Evolutionary conservation across 2,329 filamentous ascomycete genomes (phyloP), one percentile per base, ranked within the genome.

Genomic region (Sporothrix dimorphospora): DNA sequence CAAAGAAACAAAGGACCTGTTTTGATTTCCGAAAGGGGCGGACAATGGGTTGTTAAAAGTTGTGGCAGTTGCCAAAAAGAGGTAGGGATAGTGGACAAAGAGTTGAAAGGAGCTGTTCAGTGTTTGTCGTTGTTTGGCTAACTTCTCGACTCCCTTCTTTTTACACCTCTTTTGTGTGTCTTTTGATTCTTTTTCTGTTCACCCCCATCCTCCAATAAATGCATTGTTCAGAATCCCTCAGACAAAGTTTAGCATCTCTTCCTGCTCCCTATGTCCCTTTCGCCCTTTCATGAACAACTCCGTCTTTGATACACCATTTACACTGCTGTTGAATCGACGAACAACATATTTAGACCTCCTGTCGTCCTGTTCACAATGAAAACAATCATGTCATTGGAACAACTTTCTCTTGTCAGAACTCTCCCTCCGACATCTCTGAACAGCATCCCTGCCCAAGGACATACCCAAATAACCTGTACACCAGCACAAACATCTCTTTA

Each of bases 341-440:
- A 45, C 38, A 65, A 27, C 34, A 65, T 65, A 65, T 65, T 45
- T 65, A 65, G 21, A 45, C 30, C 21, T 27, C 38, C 21, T 45
- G 59, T 11, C 38, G 59, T 24, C 38, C 59, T 45, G 59, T 65
- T 65, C 59, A 45, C 6, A 21, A 7, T 65, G 14, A 16, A 65
- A 27, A 8, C 9, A 16, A 45, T 27, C 5, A 65, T 27, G n/a
- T 27, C 5, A 27, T 40, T 45, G 45, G 59, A 65, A 65, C 59
- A 65, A 6, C 30, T 27, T 45, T 27, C 27, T 27, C 38, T 65
- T 27, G 5, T 16, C 21, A 45, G 27, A 9, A 45, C 7, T 21
- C 4, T 19, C 7, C 19, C 45, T 19, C 45, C 38, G 27, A 27
- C 16, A 12, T n/a, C 16, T 19, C 5, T 49, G 19, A 49, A 14